These are phyloP conservation scores for Termitomyces sp. DNA, from an alignment of 768 basidiomycete species.

Conservation along the genomic window DNA sequence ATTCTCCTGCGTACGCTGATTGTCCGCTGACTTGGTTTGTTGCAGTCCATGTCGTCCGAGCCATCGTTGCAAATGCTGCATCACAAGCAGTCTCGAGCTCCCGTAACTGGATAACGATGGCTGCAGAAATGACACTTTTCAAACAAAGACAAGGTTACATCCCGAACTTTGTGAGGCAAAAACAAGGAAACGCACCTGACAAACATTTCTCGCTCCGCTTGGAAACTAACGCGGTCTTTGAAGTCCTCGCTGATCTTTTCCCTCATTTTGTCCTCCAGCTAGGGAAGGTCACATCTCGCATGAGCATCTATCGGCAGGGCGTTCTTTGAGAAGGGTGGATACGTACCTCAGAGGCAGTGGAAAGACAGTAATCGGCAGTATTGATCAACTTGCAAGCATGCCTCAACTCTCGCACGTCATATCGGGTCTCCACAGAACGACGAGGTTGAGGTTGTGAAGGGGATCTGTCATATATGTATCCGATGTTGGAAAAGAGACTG, in stretches of 20 bases:
- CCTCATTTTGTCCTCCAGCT: conserved; percentile 92
- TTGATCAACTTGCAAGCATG: conserved; percentile 90
- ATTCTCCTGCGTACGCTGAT: conserved; percentile 73
- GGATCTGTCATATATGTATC: conserved; percentile 24
- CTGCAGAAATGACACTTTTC: conserved; percentile 73
- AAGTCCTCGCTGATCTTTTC: conserved; percentile 73
- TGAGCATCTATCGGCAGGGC: neutral
- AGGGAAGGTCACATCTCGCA: neutral
- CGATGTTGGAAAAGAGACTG: neutral
- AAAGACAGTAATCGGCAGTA: conserved; percentile 96
- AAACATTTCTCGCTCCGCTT: conserved; percentile 84
- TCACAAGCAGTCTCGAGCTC: conserved; percentile 88
- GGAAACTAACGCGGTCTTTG: conserved; percentile 76
- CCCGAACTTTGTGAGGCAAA: neutral
- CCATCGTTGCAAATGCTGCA: conserved; percentile 67
- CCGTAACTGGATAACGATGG: conserved; percentile 71
- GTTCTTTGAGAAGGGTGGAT: neutral
- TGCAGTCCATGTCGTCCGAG: conserved; percentile 72
- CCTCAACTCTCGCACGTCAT: conserved; percentile 68
- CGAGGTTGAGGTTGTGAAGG: conserved; percentile 38
- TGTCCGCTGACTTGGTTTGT: conserved; percentile 83
- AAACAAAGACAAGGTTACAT: neutral
- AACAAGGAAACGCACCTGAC: conserved; percentile 51
- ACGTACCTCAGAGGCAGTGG: conserved; percentile 78
- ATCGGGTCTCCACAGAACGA: conserved; percentile 74